A percentile compares a stretch with the other conserved stretches of the same genome.
Conservation (phyloP, 2,329 filamentous ascomycete genomes). For the Triangularia verruculosa region DNA sequence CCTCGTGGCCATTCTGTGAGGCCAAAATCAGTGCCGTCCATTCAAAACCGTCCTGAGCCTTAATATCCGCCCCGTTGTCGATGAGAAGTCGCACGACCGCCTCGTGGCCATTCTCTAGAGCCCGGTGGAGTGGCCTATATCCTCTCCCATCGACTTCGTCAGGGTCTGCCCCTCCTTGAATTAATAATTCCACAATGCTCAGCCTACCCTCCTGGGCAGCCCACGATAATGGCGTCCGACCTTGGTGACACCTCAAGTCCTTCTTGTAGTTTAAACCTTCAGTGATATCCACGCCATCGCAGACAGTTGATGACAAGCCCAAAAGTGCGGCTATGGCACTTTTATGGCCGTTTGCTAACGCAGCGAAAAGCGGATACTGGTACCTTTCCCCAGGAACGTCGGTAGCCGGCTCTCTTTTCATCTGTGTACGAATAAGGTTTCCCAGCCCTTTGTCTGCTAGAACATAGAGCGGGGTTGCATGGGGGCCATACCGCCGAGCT, state of each 20-base stretch:
- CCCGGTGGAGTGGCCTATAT: not conserved
- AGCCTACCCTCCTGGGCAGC: slow-evolving; percentile 9
- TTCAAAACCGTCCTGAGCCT: not conserved
- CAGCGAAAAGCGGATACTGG: slow-evolving; percentile 9
- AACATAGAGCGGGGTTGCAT: slow-evolving; percentile 14
- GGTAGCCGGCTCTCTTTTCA: slow-evolving; percentile 7
- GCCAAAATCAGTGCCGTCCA: not conserved
- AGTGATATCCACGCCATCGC: slow-evolving; percentile 12
- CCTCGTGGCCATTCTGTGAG: not conserved
- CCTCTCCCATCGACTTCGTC: not conserved
- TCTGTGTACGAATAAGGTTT: slow-evolving; percentile 16
- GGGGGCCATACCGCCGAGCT: slow-evolving; percentile 5
- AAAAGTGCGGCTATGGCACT: slow-evolving; percentile 13
- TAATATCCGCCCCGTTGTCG: not conserved
- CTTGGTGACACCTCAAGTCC: slow-evolving; percentile 3
- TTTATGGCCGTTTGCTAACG: slow-evolving; percentile 9
- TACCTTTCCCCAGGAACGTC: not conserved
- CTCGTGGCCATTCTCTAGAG: not conserved
- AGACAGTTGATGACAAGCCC: slow-evolving; percentile 7
- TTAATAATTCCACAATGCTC: not conserved
- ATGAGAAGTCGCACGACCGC: slow-evolving; percentile 9
- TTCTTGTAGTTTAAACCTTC: slow-evolving; percentile 8
- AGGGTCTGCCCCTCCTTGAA: not conserved
- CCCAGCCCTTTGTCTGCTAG: slow-evolving; percentile 14
- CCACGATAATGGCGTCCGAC: slow-evolving; percentile 8